Base-by-base conservation (phyloP, 441 rosid species). In the Theobroma grandiflorum region DNA sequence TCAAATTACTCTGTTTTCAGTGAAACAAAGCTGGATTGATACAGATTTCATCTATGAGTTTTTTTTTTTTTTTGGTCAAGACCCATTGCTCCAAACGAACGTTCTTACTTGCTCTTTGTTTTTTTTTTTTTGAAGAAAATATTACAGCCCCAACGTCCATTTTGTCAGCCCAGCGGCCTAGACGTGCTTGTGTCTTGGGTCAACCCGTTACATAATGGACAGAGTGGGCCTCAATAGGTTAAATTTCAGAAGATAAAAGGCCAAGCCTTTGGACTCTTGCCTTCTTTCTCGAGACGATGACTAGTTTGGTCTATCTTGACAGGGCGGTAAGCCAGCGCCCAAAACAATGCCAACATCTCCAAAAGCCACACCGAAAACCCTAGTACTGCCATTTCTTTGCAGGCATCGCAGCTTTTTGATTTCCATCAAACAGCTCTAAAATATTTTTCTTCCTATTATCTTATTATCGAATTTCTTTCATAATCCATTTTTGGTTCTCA, bases 351-450 rank as follows among this genome's bases (percentile, higher is more conserved):
- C 49, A 37, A 35, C 50, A 49, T 14, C 20, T 42, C 37, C 45
- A 53, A 15, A 22, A 2, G n/a, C 57, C 49, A 33, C 35, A 10
- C 55, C 62, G 3, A 33, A 47, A 78, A 61, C 77, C 77, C 81
- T 79, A 78, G n/a, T 40, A 12, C 59, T 16, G n/a, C 43, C 76
- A 20, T 76, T 9, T 31, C 33, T 5, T 11, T 38, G 55, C 66
- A 47, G 43, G 72, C 72, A 20, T 78, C 65, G 1, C 73, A 14
- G 18, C 12, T 31, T 16, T 37, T 18, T 15, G 0, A 2, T 33
- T 35, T 42, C 26, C 16, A 43, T 12, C 50, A 9, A 11, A 68
- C 35, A 43, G 0, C 35, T 68, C 9, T 11, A 10, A 42, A 4
- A 9, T 11, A 9, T 11, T 67, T 45, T 43, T 22, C 37, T 68